phyloP scores from a whole-genome alignment of 148 eudicot species.

The Arbutus unedo region DNA sequence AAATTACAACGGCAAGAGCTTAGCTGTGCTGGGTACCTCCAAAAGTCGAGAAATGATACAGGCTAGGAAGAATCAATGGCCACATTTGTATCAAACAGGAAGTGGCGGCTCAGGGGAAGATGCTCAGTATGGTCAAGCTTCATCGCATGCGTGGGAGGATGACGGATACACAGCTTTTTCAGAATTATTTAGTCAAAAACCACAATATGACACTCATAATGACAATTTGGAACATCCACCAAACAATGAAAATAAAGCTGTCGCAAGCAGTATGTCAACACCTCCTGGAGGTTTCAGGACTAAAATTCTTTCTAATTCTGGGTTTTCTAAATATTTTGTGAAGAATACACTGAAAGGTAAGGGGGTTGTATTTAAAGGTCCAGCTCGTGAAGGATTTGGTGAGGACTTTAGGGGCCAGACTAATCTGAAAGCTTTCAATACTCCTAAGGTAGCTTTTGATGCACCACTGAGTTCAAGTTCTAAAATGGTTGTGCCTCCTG shows the following conservation, averaged over 20 bases:
- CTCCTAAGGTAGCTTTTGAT: slow-evolving; percentile 22
- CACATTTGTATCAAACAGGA: slow-evolving; percentile 43
- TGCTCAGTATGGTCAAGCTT: slow-evolving; percentile 24
- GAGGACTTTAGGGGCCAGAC: slow-evolving; percentile 23
- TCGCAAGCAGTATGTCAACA: slow-evolving; percentile 20
- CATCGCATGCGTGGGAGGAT: slow-evolving; percentile 33
- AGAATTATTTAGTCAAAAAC: slow-evolving; percentile 29
- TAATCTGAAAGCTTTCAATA: slow-evolving; percentile 22
- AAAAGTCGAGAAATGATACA: slow-evolving; percentile 45
- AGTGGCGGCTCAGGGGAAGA: slow-evolving; percentile 27
- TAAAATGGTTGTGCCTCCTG: slow-evolving; percentile 20
- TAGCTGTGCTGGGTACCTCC: slow-evolving; percentile 33
- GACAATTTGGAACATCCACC: slow-evolving; percentile 20
- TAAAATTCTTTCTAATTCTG: slow-evolving; percentile 75
- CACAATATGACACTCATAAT: slow-evolving; percentile 22
- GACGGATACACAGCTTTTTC: slow-evolving; percentile 29
- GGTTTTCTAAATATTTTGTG: slow-evolving; percentile 65
- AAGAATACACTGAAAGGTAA: slow-evolving; percentile 72
- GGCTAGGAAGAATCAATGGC: slow-evolving; percentile 36
- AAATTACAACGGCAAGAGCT: slow-evolving; percentile 21
- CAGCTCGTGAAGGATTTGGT: slow-evolving; percentile 30
- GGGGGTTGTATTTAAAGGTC: slow-evolving; percentile 61
- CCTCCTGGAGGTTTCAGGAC: slow-evolving; percentile 62
- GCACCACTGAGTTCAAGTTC: slow-evolving; percentile 23
- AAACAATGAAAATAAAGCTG: slow-evolving; percentile 28